Conservation (phyloP, 73 alveolate species). For the Effrenium voratum region DNA sequence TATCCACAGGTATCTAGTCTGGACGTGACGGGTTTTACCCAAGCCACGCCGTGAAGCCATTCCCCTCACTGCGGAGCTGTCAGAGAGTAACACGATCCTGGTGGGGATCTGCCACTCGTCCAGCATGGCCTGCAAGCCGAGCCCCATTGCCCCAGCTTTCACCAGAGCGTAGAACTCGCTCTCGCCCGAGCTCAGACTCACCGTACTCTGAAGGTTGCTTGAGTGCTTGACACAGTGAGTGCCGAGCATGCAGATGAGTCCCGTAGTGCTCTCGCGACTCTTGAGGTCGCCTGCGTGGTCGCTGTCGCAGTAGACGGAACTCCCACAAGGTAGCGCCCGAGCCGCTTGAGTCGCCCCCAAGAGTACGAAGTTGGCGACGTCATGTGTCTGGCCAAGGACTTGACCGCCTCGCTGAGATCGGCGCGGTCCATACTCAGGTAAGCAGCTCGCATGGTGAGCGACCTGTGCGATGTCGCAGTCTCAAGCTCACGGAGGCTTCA, state of each 20-base stretch:
- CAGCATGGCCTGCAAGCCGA: neutral
- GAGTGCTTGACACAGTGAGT: conserved; percentile 24
- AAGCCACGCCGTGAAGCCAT: neutral
- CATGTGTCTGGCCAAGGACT: conserved; percentile 29
- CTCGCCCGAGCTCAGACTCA: neutral
- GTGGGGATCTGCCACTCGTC: neutral
- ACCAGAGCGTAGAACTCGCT: neutral
- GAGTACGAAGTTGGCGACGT: neutral
- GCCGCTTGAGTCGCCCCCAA: neutral
- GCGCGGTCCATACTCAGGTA: neutral
- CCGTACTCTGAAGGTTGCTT: conserved; percentile 10
- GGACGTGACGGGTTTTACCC: conserved; percentile 8
- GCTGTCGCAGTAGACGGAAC: neutral
- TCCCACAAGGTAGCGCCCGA: neutral
- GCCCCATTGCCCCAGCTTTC: neutral
- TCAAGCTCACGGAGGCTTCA: neutral
- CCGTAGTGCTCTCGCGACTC: conserved; percentile 35
- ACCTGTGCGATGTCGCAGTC: neutral
- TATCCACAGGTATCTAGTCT: neutral
- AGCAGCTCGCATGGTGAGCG: conserved; percentile 2
- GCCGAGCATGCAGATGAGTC: neutral
- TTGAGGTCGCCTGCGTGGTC: conserved; percentile 16
- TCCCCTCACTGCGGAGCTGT: neutral
- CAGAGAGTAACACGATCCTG: neutral
- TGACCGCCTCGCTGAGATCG: conserved; percentile 23